These are phyloP conservation scores for Neurospora sp. DNA, from an alignment of 2,329 filamentous ascomycete species.

Conservation along the genomic window DNA sequence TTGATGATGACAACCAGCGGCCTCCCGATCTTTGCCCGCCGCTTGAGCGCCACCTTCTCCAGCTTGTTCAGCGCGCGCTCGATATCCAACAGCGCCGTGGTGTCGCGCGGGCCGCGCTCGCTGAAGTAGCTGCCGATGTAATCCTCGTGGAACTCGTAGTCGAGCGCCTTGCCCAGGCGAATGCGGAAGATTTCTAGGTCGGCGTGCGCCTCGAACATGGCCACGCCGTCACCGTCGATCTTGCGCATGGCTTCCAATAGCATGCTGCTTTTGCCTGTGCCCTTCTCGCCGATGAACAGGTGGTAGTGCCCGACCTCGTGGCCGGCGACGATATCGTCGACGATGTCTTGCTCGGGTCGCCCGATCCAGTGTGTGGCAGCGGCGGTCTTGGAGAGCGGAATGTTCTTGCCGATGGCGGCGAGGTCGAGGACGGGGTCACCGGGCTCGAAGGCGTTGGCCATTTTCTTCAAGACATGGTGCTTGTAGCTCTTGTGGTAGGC, in stretches of 20 bases:
- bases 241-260: constrained; percentile 90
- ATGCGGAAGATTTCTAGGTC: constrained; percentile 94
- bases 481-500: constrained; percentile 82
- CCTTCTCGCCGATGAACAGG: constrained; percentile 88
- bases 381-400: constrained; percentile 28
- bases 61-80: constrained; percentile 96
- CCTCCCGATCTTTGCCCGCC: constrained; percentile 48
- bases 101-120: constrained; percentile 84
- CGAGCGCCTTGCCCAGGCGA: constrained; percentile 81
- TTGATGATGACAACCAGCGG: constrained; percentile 93
- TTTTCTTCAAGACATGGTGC: constrained; percentile 79
- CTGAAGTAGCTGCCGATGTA: constrained; percentile 96
- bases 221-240: constrained; percentile 75
- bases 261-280: constrained; percentile 95
- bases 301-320: constrained; percentile 72
- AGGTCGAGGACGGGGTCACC: constrained; percentile 84
- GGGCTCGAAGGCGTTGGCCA: constrained; percentile 81
- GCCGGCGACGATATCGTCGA: constrained; percentile 77
- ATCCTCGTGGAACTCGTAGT: constrained; percentile 96
- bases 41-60: constrained; percentile 80
- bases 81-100: constrained; percentile 85
- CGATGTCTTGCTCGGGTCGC: constrained; percentile 68
- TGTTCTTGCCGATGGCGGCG: constrained; percentile 54
- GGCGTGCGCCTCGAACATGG: constrained; percentile 94
- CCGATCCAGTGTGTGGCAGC: constrained; percentile 65